Conservation (phyloP, 257 asterid species). For the Echium plantagineum region DNA sequence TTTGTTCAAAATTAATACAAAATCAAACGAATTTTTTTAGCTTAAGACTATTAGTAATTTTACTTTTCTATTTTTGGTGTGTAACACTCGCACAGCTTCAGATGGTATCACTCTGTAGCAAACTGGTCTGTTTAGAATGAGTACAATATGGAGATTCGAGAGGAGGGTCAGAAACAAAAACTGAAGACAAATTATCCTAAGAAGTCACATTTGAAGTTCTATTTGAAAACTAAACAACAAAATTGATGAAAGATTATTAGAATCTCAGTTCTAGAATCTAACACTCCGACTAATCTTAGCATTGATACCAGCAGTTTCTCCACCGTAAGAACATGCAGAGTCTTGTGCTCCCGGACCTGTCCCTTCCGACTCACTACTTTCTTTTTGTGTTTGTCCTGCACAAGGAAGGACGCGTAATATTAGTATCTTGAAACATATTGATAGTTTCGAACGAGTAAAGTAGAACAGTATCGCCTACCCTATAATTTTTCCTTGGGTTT, state of each 20-base stretch:
- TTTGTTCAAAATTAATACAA: too few species aligned
- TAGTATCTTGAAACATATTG: neutral
- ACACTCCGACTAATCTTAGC: slow-evolving; percentile 45
- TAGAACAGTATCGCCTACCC: slow-evolving; percentile 31
- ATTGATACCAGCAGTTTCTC: slow-evolving; percentile 84
- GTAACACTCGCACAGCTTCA: too few species aligned
- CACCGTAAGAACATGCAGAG: slow-evolving; percentile 61
- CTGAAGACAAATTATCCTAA: too few species aligned
- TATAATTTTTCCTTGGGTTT: slow-evolving; percentile 88
- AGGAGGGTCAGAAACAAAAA: too few species aligned
- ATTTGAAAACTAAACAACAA: neutral
- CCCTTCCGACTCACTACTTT: slow-evolving; percentile 50
- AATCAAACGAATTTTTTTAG: too few species aligned
- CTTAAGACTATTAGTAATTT: too few species aligned
- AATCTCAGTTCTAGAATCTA: slow-evolving; percentile 45
- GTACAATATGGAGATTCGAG: too few species aligned
- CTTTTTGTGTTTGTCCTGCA: slow-evolving; percentile 63
- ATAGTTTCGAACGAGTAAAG: neutral
- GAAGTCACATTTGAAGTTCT: neutral
- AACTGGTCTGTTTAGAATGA: too few species aligned
- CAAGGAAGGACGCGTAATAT: neutral
- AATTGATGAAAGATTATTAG: neutral
- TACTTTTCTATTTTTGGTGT: too few species aligned
- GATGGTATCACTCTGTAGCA: too few species aligned
- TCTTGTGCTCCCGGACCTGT: slow-evolving; percentile 50